Evolutionary conservation across 2,329 filamentous ascomycete genomes (phyloP).

Genomic region (Aureobasidium mangrovei): DNA sequence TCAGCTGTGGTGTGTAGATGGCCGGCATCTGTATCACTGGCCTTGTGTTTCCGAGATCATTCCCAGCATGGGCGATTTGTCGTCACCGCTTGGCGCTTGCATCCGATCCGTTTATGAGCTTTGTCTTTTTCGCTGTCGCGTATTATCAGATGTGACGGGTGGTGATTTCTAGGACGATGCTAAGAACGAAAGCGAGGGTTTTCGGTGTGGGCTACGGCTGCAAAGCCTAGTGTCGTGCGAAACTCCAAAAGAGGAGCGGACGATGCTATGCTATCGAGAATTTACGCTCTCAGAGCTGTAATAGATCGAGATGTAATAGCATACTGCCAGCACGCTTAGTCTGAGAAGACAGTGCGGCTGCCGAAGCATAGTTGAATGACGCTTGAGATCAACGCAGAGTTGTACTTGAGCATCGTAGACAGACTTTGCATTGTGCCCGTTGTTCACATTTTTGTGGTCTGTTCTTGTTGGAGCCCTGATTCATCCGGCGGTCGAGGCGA

Average conservation of each 20-base stretch:
- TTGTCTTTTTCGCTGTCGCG: slow-evolving; percentile 44
- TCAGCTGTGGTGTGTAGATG: slow-evolving; percentile 41
- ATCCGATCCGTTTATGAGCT: slow-evolving; percentile 44
- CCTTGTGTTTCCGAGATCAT: slow-evolving; percentile 43
- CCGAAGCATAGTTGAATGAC: slow-evolving; percentile 34
- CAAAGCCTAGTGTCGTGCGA: no score
- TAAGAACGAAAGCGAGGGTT: no score
- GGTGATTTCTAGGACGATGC: no score
- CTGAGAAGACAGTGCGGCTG: slow-evolving; percentile 16
- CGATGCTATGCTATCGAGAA: no score
- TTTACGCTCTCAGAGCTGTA: no score
- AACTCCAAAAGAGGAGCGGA: no score
- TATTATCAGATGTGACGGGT: slow-evolving; percentile 37
- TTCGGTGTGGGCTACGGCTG: no score
- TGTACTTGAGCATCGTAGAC: slow-evolving; percentile 28
- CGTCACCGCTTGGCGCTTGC: slow-evolving; percentile 40
- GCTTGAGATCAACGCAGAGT: slow-evolving; percentile 33
- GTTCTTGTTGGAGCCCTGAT: slow-evolving; percentile 43
- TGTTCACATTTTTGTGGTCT: slow-evolving; percentile 39
- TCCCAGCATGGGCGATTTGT: slow-evolving; percentile 43
- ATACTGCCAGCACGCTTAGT: no score
- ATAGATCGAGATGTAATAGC: no score
- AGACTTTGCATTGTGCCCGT: slow-evolving; percentile 31
- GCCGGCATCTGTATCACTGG: slow-evolving; percentile 34
- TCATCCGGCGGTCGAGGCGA: slow-evolving; percentile 46